Conservation (phyloP, 1,284 basidiomycete genomes). For the Fomes fomentarius region DNA sequence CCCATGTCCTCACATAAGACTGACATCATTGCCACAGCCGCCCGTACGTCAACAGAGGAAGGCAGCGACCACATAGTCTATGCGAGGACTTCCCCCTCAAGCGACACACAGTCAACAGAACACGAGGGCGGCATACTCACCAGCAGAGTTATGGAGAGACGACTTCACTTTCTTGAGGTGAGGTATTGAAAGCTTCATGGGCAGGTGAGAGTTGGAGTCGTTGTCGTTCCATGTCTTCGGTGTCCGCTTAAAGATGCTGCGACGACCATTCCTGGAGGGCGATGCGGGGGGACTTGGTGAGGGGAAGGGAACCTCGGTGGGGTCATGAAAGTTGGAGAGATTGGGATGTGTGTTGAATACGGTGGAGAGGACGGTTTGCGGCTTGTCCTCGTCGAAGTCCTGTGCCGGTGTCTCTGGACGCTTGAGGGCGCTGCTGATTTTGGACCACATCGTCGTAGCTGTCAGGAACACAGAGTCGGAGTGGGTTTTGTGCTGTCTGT, state of each 20-base stretch:
- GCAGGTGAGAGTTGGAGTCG: conserved; percentile 34
- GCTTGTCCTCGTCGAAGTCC: conserved; percentile 38
- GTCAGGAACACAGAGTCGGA: not conserved
- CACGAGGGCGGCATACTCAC: conserved; percentile 8
- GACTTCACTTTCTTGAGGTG: conserved; percentile 61
- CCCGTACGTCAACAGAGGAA: conserved; percentile 1
- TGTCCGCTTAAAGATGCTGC: conserved; percentile 41
- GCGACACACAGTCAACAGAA: not conserved
- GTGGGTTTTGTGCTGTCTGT: conserved; percentile 4
- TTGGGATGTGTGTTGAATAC: conserved; percentile 63
- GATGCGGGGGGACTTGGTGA: conserved; percentile 52
- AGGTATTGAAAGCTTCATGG: conserved; percentile 39
- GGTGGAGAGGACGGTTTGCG: conserved; percentile 46
- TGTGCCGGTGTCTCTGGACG: conserved; percentile 31
- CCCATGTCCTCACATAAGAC: not conserved
- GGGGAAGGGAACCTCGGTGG: conserved; percentile 40
- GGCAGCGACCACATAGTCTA: not conserved
- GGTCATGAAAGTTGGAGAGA: conserved; percentile 54
- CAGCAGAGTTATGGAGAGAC: conserved; percentile 43
- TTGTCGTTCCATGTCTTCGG: conserved; percentile 33
- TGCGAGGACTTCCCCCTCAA: conserved; percentile 7
- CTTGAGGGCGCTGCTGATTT: conserved; percentile 58
- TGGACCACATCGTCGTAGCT: conserved; percentile 58
- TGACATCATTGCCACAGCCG: conserved; percentile 7
- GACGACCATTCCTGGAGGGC: conserved; percentile 37